A percentile compares a stretch with the other conserved stretches of the same genome.
phyloP scores from a whole-genome alignment of 2,329 filamentous ascomycete genomes.

The Nigrospora oryzae region DNA sequence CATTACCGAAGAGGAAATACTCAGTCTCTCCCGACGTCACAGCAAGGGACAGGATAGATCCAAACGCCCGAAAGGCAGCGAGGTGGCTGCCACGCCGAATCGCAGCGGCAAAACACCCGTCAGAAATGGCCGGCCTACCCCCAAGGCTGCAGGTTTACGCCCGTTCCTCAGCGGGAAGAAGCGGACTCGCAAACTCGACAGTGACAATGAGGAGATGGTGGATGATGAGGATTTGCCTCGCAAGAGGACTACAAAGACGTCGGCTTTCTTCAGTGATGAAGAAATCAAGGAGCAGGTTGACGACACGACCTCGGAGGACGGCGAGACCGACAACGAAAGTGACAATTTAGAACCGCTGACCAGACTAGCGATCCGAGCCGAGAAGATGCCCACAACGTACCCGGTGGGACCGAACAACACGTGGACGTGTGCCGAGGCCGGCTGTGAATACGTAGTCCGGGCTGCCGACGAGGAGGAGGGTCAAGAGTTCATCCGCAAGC shows the following conservation, averaged over 20 bases:
- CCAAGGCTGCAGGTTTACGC: conserved; percentile 36
- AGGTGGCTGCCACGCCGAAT: neutral
- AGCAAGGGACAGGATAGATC: conserved; percentile 10
- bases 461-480: conserved; percentile 48
- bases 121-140: conserved; percentile 25
- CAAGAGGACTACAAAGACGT: conserved; percentile 19
- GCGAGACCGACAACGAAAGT: conserved; percentile 3
- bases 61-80: conserved; percentile 7
- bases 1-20: conserved; percentile 15
- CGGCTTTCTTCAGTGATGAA: conserved; percentile 23
- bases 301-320: neutral
- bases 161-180: conserved; percentile 33
- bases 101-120: conserved; percentile 12
- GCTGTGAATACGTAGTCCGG: conserved; percentile 56
- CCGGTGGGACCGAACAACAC: conserved; percentile 51
- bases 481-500: conserved; percentile 47
- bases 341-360: conserved; percentile 5
- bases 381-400: conserved; percentile 37
- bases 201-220: conserved; percentile 13
- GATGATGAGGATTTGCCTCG: conserved; percentile 6
- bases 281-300: conserved; percentile 9
- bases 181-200: conserved; percentile 24
- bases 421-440: conserved; percentile 58
- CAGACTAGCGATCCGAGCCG: conserved; percentile 35
- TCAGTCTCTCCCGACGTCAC: conserved; percentile 13